Conservation (phyloP, 495 filamentous ascomycete genomes). For the Bacidia gigantensis region DNA sequence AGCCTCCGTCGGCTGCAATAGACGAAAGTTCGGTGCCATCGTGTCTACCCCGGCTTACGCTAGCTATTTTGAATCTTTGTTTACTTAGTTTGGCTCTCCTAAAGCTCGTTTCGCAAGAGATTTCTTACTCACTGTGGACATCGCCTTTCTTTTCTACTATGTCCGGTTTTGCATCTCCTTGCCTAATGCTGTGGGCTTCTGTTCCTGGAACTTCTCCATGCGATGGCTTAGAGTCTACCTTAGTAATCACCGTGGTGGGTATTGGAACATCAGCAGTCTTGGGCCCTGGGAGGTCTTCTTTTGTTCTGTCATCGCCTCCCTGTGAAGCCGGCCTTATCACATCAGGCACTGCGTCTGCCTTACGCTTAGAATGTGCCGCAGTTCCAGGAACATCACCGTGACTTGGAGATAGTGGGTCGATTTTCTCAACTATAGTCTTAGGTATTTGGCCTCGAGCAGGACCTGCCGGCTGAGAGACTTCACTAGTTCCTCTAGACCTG, state of each 20-base stretch:
- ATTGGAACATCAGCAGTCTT: constrained; percentile 19
- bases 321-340: constrained; percentile 33
- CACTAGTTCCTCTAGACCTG: constrained; percentile 27
- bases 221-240: constrained; percentile 28
- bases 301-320: constrained; percentile 16
- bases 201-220: constrained; percentile 25
- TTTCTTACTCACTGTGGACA: constrained; percentile 33
- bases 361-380: constrained; percentile 55
- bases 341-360: constrained; percentile 76
- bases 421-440: constrained; percentile 69
- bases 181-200: constrained; percentile 29
- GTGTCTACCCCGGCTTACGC: constrained; percentile 16
- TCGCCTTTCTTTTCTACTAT: constrained; percentile 32
- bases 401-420: constrained; percentile 50
- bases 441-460: constrained; percentile 54
- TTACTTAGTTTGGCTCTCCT: constrained; percentile 38
- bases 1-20: constrained; percentile 26
- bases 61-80: constrained; percentile 27
- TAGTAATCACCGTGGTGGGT: constrained; percentile 34
- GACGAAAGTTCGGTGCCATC: constrained; percentile 13
- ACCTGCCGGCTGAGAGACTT: constrained; percentile 30
- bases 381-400: constrained; percentile 86
- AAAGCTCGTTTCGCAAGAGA: neutral
- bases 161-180: constrained; percentile 37
- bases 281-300: constrained; percentile 13